Percentiles rank a stretch among this genome's conserved stretches.
Evolutionary conservation across 1,284 basidiomycete species (phyloP).

Genomic region (Ustanciosporium gigantosporum): DNA sequence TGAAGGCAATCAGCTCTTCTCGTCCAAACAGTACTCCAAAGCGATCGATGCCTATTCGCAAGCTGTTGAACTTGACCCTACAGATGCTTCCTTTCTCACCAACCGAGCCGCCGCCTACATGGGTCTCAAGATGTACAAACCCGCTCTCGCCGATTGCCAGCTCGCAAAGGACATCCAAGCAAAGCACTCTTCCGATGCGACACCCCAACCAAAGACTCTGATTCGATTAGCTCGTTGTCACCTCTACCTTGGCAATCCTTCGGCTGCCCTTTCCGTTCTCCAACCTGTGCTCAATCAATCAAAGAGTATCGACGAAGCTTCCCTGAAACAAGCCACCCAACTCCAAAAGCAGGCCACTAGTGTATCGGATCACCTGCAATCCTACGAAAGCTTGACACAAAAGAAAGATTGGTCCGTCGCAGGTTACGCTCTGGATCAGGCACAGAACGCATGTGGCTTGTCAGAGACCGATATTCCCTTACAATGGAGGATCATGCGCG

Average conservation of each 20-base stretch:
- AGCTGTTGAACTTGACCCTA: conserved; percentile 67
- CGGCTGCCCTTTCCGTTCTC: conserved; percentile 29
- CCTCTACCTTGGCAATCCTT: conserved; percentile 47
- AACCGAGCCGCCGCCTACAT: conserved; percentile 86
- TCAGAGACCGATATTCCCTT: conserved; percentile 37
- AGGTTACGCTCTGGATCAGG: conserved; percentile 50
- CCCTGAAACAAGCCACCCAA: conserved; percentile 35
- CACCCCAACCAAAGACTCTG: conserved; percentile 47
- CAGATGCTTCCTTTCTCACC: conserved; percentile 76
- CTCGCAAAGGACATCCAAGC: conserved; percentile 70
- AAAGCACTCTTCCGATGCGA: conserved; percentile 13
- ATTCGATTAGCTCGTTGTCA: conserved; percentile 51
- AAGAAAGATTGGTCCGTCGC: conserved; percentile 66
- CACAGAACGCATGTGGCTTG: conserved; percentile 30
- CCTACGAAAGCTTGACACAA: conserved; percentile 69
- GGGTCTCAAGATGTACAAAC: conserved; percentile 74
- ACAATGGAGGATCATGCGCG: conserved; percentile 39
- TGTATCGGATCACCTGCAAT: conserved; percentile 58
- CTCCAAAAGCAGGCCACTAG: conserved; percentile 38
- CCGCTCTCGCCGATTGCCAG: conserved; percentile 78
- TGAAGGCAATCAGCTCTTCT: conserved; percentile 57
- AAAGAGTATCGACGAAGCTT: conserved; percentile 6
- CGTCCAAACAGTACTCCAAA: conserved; percentile 48
- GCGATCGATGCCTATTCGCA: conserved; percentile 54
- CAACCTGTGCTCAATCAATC: conserved; percentile 10